A percentile compares a stretch with the other conserved stretches of the same genome.
Conservation (phyloP, 2,329 filamentous ascomycete species). For the Fonsecaea monophora region DNA sequence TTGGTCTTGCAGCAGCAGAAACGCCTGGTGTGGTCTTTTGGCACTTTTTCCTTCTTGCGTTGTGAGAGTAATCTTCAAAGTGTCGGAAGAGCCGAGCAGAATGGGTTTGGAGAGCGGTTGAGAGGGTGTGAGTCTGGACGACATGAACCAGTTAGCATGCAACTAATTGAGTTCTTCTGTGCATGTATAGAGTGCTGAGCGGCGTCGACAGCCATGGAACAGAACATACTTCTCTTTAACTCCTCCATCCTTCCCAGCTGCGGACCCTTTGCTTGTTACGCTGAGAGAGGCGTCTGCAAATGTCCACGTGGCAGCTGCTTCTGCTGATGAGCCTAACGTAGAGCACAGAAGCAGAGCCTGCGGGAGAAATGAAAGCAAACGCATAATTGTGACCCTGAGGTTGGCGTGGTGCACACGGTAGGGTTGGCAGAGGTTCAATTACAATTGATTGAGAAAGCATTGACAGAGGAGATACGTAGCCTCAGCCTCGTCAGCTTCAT, state of each 20-base stretch:
- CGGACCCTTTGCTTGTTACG: slow-evolving; percentile 63
- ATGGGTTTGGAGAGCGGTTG: slow-evolving; percentile 69
- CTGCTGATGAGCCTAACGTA: slow-evolving; percentile 33
- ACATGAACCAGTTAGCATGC: neutral
- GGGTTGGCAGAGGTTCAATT: neutral
- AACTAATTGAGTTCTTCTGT: slow-evolving; percentile 11
- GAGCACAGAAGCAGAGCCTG: slow-evolving; percentile 29
- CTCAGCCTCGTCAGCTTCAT: slow-evolving; percentile 16
- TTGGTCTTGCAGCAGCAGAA: slow-evolving; percentile 79
- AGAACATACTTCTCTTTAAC: slow-evolving; percentile 62
- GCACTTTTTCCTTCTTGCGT: slow-evolving; percentile 77
- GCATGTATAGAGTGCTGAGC: neutral
- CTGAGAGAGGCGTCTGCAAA: slow-evolving; percentile 70
- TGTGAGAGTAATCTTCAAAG: slow-evolving; percentile 81
- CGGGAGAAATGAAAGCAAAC: slow-evolving; percentile 30
- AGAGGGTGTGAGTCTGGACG: slow-evolving; percentile 63
- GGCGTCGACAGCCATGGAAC: neutral
- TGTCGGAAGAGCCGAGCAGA: slow-evolving; percentile 70
- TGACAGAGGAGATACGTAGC: slow-evolving; percentile 16
- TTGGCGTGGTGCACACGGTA: neutral
- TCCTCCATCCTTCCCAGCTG: slow-evolving; percentile 50
- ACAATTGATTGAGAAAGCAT: neutral
- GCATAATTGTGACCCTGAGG: slow-evolving; percentile 21
- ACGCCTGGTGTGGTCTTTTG: slow-evolving; percentile 92
- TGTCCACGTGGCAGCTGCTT: slow-evolving; percentile 63